Conservation (phyloP, 495 filamentous ascomycete genomes). For the Hypoxylon intermedium region DNA sequence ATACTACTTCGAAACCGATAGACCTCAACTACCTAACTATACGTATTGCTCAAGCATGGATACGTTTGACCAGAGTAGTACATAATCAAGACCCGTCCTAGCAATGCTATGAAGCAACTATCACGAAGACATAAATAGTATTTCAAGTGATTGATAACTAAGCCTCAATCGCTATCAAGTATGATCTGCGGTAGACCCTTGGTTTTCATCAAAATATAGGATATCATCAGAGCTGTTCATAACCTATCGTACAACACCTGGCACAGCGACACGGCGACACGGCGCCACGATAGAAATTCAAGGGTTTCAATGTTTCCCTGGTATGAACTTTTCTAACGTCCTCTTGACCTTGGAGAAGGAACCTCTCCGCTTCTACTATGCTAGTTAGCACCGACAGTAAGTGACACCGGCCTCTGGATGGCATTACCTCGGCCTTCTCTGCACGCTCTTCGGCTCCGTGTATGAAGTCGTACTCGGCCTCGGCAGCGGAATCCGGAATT, state of each 20-base stretch:
- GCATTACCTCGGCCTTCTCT: conserved; percentile 34
- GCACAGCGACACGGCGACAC: not conserved
- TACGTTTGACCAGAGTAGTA: too few relatives aligned
- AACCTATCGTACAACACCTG: conserved; percentile 11
- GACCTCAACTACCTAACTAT: too few relatives aligned
- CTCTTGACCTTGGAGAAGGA: conserved; percentile 33
- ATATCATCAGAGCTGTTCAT: conserved; percentile 18
- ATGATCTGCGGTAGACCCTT: not conserved
- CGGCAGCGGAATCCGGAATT: conserved; percentile 36
- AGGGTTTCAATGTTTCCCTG: conserved; percentile 36
- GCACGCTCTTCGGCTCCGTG: conserved; percentile 38
- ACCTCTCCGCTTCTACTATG: conserved; percentile 22
- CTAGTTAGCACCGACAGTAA: not conserved
- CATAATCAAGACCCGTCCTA: too few relatives aligned
- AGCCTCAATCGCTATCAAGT: not conserved
- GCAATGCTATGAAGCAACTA: too few relatives aligned
- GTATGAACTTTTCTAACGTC: conserved; percentile 34
- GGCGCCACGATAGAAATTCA: not conserved
- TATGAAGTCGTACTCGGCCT: conserved; percentile 44
- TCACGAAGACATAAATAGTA: not conserved
- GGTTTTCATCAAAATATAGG: not conserved
- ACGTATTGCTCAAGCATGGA: too few relatives aligned
- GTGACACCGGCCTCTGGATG: not conserved
- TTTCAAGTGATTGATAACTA: conserved; percentile 1
- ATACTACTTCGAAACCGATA: too few relatives aligned